phyloP scores from a whole-genome alignment of 306 rosid genomes.

The Gynostemma pentaphyllum region DNA sequence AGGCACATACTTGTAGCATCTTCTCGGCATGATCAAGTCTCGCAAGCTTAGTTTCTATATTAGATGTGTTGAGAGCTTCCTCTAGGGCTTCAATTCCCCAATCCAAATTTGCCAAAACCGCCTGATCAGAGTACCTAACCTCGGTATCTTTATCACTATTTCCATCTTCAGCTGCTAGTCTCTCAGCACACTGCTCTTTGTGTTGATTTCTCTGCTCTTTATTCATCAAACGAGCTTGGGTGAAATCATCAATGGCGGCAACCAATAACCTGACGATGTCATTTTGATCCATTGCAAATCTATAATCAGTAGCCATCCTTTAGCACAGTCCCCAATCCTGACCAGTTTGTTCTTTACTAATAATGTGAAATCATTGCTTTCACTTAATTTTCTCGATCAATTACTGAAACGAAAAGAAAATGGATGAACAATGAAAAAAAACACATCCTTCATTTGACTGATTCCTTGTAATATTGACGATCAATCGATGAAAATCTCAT shows the following conservation, averaged over 20 bases:
- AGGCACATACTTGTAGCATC: conserved; percentile 89
- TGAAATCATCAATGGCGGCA: conserved; percentile 46
- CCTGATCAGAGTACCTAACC: conserved; percentile 81
- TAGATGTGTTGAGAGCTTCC: conserved; percentile 77
- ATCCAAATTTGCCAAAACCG: conserved; percentile 79
- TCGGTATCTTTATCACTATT: conserved; percentile 40
- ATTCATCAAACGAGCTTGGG: conserved; percentile 47
- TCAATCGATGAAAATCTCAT: background rate
- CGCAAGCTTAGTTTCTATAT: conserved; percentile 79
- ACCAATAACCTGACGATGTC: conserved; percentile 47
- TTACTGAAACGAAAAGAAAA: background rate
- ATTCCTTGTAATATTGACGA: background rate
- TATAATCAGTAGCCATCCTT: conserved; percentile 41
- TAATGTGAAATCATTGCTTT: background rate
- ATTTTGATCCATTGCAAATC: conserved; percentile 58
- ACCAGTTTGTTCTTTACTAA: background rate
- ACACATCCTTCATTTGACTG: background rate
- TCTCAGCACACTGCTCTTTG: conserved; percentile 86
- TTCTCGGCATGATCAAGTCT: conserved; percentile 72
- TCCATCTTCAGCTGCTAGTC: conserved; percentile 90
- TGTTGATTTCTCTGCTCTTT: conserved; percentile 55
- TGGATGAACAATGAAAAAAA: background rate
- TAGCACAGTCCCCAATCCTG: background rate
- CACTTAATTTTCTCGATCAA: background rate
- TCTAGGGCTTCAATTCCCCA: conserved; percentile 96